Percentiles rank a stretch among this genome's conserved stretches.
phyloP scores from a whole-genome alignment of 148 eudicot species.

The Dianthus caryophyllus region DNA sequence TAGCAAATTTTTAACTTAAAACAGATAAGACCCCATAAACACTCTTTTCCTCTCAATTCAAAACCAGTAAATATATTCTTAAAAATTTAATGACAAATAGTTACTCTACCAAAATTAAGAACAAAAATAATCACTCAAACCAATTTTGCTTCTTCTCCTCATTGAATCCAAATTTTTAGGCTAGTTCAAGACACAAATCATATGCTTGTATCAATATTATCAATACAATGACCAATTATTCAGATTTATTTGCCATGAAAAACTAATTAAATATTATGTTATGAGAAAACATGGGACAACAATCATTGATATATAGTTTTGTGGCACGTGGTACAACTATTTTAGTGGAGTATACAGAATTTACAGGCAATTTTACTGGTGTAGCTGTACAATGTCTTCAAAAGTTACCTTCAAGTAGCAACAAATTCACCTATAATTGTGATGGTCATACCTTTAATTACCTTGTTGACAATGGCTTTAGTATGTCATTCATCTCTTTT shows the following conservation, averaged over 20 bases:
- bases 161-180: not conserved
- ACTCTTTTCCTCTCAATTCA: not conserved
- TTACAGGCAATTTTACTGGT: conserved; percentile 12
- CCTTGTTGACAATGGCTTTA: conserved; percentile 15
- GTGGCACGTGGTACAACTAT: conserved; percentile 9
- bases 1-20: not conserved
- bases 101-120: not conserved
- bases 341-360: conserved; percentile 1
- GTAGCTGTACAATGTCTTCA: conserved; percentile 16
- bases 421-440: too few species aligned
- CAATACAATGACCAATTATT: too few species aligned
- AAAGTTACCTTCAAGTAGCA: conserved; percentile 12
- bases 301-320: conserved; percentile 14
- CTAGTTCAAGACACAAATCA: too few species aligned
- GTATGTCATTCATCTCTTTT: conserved; percentile 4
- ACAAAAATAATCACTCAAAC: not conserved
- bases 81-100: not conserved
- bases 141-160: conserved; percentile 1
- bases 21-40: not conserved
- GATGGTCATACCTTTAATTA: conserved; percentile 11
- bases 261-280: not conserved
- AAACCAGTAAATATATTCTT: not conserved
- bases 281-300: conserved; percentile 2
- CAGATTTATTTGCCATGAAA: not conserved
- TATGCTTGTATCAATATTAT: too few species aligned